phyloP scores from a whole-genome alignment of 1,284 basidiomycete species.

The Coniferiporia weirii region DNA sequence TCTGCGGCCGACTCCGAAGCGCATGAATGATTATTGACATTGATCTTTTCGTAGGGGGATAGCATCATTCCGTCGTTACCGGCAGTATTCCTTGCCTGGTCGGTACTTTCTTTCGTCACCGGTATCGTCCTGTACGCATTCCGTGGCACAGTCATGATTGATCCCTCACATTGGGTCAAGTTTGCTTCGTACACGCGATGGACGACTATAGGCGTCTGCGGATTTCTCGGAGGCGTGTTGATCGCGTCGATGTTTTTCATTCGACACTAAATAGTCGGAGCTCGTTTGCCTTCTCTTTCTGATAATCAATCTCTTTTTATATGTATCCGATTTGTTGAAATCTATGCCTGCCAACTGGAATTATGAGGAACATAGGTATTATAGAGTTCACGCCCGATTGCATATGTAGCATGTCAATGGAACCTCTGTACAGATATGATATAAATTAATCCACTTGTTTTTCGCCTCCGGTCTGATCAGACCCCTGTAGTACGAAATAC shows the following conservation, averaged over 20 bases:
- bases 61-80: slow-evolving; percentile 67
- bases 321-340: slow-evolving; percentile 1
- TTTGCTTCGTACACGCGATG: slow-evolving; percentile 58
- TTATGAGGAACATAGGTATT: not conserved
- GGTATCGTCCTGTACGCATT: slow-evolving; percentile 64
- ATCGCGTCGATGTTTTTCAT: slow-evolving; percentile 43
- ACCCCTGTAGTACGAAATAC: slow-evolving; percentile 28
- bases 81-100: slow-evolving; percentile 63
- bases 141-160: slow-evolving; percentile 36
- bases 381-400: not conserved
- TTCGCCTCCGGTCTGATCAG: not conserved
- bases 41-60: slow-evolving; percentile 39
- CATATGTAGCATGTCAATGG: not conserved
- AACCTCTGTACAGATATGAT: not conserved
- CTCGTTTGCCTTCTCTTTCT: not conserved
- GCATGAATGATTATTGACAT: not conserved
- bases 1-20: not conserved
- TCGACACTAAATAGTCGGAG: not conserved
- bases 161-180: slow-evolving; percentile 25
- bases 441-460: not conserved
- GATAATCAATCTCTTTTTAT: not conserved
- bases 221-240: slow-evolving; percentile 57
- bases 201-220: slow-evolving; percentile 55
- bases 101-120: slow-evolving; percentile 58
- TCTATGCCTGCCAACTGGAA: not conserved